Base-by-base conservation (phyloP, 2,329 filamentous ascomycete species). In the Diplodia intermedia region DNA sequence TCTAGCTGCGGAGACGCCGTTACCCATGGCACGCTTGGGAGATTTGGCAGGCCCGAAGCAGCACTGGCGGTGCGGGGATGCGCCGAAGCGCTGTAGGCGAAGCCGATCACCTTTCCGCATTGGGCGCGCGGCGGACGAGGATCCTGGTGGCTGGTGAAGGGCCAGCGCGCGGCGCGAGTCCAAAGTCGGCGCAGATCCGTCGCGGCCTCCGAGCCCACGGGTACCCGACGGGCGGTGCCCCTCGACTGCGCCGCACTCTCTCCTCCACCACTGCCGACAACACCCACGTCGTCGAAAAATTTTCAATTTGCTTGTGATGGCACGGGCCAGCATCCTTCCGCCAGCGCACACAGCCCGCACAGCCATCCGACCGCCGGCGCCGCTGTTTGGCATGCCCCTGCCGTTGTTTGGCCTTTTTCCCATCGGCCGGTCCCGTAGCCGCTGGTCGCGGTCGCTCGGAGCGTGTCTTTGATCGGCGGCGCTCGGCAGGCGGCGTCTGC, bases 31-130 rank as follows among this genome's bases (percentile, higher is more conserved):
- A 63, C 43, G n/a, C 31, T 26, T 63, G 60, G 47, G 47, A 52
- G 60, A 31, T 63, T 50, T 63, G 60, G 60, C 60, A 38, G 57
- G 43, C 60, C 60, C 29, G 43, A 63, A 33, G 40, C 26, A 50
- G 57, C 29, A 14, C 57, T 62, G 60, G 47, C 43, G 40, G 60
- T 63, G 47, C 60, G 60, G 60, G 60, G 60, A 63, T 52, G 60
- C 43, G n/a, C 43, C 47, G 60, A 63, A 31, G 43, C 47, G 26
- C 43, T 38, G 18, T 63, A 63, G 60, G 31, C 47, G 60, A 63
- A 63, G 60, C 60, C 60, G 60, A 63, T 63, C 60, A 38, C 60
- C 60, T 63, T 63, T 52, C 60, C 47, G 47, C 29, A 63, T 63
- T 52, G 60, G 60, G 60, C 60, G 60, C 43, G 14, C 26, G 12